These are phyloP conservation scores for Coleophoma cylindrospora DNA, from an alignment of 2,329 filamentous ascomycete species.

Conservation along the genomic window DNA sequence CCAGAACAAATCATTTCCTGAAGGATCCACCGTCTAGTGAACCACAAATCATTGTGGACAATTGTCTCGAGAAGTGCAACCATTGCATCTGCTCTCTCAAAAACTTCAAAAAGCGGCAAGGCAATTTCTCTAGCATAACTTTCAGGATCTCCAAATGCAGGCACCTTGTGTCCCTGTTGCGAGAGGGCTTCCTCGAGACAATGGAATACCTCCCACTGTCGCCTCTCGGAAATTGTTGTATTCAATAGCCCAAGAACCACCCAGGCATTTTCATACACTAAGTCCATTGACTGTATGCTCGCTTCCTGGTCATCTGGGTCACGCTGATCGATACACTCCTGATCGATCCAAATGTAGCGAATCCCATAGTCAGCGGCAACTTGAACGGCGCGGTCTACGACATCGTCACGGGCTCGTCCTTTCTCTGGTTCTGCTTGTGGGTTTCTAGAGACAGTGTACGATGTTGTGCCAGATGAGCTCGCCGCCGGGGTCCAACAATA, in stretches of 20 bases:
- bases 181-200: too few relatives aligned
- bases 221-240: neutral
- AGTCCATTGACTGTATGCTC: conserved; percentile 16
- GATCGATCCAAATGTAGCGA: conserved; percentile 13
- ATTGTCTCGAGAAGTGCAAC: too few relatives aligned
- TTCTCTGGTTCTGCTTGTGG: neutral
- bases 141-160: too few relatives aligned
- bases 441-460: neutral
- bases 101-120: too few relatives aligned
- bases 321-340: conserved; percentile 18
- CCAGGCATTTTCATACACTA: conserved; percentile 10
- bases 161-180: too few relatives aligned
- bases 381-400: conserved; percentile 7
- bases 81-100: too few relatives aligned
- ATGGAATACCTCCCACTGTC: too few relatives aligned
- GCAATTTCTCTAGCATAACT: too few relatives aligned
- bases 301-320: conserved; percentile 11
- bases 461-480: neutral
- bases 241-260: conserved; percentile 5
- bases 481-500: conserved; percentile 5
- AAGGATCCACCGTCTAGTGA: too few relatives aligned
- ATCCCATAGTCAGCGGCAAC: conserved; percentile 7
- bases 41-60: too few relatives aligned
- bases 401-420: conserved; percentile 5
- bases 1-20: too few relatives aligned